Evolutionary conservation across 352 stramenopile genomes (phyloP).

Genomic region (Phytophthora sansomeana): DNA sequence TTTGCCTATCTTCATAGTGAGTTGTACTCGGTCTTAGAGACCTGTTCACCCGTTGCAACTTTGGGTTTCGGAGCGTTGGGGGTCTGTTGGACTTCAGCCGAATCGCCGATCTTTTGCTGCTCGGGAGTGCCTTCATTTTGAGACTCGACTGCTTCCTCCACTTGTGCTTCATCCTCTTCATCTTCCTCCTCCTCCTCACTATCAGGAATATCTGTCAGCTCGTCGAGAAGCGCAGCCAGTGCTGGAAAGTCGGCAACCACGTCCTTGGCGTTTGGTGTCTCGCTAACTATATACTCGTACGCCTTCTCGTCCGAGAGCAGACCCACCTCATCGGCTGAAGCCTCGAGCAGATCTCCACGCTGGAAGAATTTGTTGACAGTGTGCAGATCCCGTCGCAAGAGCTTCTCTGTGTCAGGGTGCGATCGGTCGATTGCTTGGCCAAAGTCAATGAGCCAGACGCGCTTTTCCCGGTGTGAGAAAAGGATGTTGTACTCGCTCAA

Average conservation of each 20-base stretch:
- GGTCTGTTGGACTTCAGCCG: not conserved
- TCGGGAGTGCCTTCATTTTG: constrained; percentile 11
- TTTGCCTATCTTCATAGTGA: constrained; percentile 8
- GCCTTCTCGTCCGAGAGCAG: constrained; percentile 52
- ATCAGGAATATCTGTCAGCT: constrained; percentile 39
- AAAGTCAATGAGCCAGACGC: constrained; percentile 93
- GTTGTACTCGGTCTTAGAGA: constrained; percentile 20
- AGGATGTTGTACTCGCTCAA: constrained; percentile 93
- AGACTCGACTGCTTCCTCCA: constrained; percentile 6
- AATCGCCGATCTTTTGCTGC: not conserved
- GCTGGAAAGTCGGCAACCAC: constrained; percentile 39
- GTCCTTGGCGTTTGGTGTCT: constrained; percentile 27
- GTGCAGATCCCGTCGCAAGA: constrained; percentile 78
- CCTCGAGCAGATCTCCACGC: constrained; percentile 46
- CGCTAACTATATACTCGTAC: constrained; percentile 51
- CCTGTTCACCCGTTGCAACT: constrained; percentile 6
- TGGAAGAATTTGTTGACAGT: constrained; percentile 86
- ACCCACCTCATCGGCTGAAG: constrained; percentile 45
- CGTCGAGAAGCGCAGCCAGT: constrained; percentile 47
- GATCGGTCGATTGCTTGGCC: constrained; percentile 87
- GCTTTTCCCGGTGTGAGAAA: constrained; percentile 58
- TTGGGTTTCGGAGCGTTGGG: not conserved
- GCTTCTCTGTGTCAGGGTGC: constrained; percentile 73
- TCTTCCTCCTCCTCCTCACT: constrained; percentile 15
- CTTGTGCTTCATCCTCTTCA: constrained; percentile 8